Evolutionary conservation across 768 basidiomycete species (phyloP), one percentile per base, ranked within the genome.

Genomic region (Psilocybe cubensis): DNA sequence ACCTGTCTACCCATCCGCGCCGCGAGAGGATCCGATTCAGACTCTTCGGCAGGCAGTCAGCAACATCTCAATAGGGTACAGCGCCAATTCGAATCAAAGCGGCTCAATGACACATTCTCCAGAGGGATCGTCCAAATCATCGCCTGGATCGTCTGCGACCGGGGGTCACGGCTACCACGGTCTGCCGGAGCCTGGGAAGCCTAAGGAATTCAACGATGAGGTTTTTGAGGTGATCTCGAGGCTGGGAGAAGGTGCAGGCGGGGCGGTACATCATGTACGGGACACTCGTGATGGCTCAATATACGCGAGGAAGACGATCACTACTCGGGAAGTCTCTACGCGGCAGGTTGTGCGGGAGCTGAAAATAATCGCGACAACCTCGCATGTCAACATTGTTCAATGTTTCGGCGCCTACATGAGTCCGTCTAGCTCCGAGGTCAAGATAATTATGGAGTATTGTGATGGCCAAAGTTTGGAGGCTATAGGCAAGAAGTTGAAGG

Each of bases 301-400:
- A 62, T 89, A 97, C 82, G 96, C 97, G 1, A 86, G 94, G 66
- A 99, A 99, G 79, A 91, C 92, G 5, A 94, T 96, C 68, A 92
- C 91, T 24, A 94, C 92, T 14, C 87, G 87, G 55, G 91, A 92
- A 64, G 94, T 92, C 33, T 94, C 94, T 21, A 81, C 91, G 74
- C 91, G 89, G 74, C 96, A 98, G 78, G 85, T 98, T 58, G 80
- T 96, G 52, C 87, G 96, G 52, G 96, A 99, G 75, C 81, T 98
- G 57, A 84, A 85, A 48, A 95, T 97, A 72, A 92, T 93, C 64
- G 86, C 91, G 46, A 85, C 85, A 54, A 92, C 88, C 54, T 77
- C 84, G 41, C 92, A 96, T 67, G 74, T 83, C 56, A 96, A 96
- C 68, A 96, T 99, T 73, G 87, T 95, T 50, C 80, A 81, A 42